A percentile compares a stretch with the other conserved stretches of the same genome.
phyloP scores from a whole-genome alignment of 495 filamentous ascomycete genomes.

The Trichoderma virens region DNA sequence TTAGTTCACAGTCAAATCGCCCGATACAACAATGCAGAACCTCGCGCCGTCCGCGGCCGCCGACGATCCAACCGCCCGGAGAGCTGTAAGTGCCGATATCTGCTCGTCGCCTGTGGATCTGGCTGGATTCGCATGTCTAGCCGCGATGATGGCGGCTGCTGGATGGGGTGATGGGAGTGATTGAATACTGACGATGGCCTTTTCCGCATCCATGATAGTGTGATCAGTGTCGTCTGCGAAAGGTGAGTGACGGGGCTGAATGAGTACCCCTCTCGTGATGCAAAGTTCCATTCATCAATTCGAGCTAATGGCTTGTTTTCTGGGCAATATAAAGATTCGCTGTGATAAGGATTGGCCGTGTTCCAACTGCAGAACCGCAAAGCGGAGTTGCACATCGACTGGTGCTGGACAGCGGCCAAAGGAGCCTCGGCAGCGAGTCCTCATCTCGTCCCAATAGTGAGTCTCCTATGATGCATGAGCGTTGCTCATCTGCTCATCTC shows the following conservation, averaged over 20 bases:
- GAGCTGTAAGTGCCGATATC: not conserved
- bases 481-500: not conserved
- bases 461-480: constrained; percentile 11
- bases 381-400: constrained; percentile 48
- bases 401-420: constrained; percentile 50
- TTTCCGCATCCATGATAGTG: constrained; percentile 16
- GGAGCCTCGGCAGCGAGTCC: constrained; percentile 52
- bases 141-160: not conserved
- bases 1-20: not conserved
- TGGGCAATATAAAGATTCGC: constrained; percentile 52
- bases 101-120: not conserved
- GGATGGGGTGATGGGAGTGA: not conserved
- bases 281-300: not conserved
- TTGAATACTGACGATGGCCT: not conserved
- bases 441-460: constrained; percentile 66
- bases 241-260: constrained; percentile 44
- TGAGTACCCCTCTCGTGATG: constrained; percentile 16
- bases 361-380: constrained; percentile 56
- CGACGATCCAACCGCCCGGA: not conserved
- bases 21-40: not conserved
- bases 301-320: constrained; percentile 20
- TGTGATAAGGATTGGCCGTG: constrained; percentile 63
- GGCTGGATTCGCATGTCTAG: not conserved
- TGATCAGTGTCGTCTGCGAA: constrained; percentile 37
- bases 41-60: constrained; percentile 7